Evolutionary conservation across 805 yeast genomes (phyloP).

Genomic region (Candida anglica): DNA sequence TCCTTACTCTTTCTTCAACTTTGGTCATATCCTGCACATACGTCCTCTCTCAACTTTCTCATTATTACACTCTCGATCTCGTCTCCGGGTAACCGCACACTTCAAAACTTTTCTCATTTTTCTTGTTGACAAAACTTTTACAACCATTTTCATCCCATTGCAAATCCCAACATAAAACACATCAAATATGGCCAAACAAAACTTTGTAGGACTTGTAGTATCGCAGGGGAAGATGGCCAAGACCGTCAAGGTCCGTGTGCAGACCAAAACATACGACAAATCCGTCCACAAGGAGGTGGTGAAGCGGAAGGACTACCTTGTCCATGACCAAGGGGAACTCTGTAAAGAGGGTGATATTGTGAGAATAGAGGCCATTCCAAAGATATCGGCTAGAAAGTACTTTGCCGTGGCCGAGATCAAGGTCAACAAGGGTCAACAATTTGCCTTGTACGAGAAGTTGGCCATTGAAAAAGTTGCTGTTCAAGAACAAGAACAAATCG

Average conservation of each 20-base stretch:
- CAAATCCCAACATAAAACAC: constrained; percentile 78
- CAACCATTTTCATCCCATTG: not conserved
- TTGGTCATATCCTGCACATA: too few species aligned
- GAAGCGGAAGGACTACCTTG: constrained; percentile 78
- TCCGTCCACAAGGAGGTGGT: constrained; percentile 71
- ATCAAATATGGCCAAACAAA: constrained; percentile 74
- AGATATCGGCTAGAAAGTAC: constrained; percentile 73
- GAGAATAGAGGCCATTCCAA: constrained; percentile 85
- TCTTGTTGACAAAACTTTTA: not conserved
- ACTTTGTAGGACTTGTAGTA: constrained; percentile 86
- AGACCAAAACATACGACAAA: constrained; percentile 68
- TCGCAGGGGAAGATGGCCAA: constrained; percentile 96
- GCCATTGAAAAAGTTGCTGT: constrained; percentile 62
- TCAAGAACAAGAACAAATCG: constrained; percentile 61
- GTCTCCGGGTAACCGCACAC: too few species aligned
- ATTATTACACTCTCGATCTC: too few species aligned
- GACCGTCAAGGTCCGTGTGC: constrained; percentile 90
- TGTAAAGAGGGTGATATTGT: constrained; percentile 96
- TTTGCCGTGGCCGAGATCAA: constrained; percentile 93
- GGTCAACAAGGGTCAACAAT: constrained; percentile 86
- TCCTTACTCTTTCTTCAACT: too few species aligned
- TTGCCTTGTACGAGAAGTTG: constrained; percentile 70
- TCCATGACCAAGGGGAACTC: constrained; percentile 88
- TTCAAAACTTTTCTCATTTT: too few species aligned
- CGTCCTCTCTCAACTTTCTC: too few species aligned